Evolutionary conservation across 148 eudicot species (phyloP).

Genomic region (Agrostemma githago): DNA sequence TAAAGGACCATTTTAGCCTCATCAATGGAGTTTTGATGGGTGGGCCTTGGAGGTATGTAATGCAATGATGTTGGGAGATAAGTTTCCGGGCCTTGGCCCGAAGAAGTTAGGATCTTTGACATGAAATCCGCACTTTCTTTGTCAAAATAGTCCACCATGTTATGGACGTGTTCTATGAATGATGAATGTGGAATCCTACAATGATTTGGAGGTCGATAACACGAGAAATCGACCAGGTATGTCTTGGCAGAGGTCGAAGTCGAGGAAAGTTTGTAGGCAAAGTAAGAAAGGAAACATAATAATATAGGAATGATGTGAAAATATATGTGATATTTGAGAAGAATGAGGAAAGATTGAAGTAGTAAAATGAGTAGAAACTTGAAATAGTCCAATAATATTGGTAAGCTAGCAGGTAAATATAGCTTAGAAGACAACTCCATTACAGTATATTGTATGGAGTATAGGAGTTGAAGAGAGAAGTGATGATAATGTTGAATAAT

Average conservation of each 20-base stretch:
- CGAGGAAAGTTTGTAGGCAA: slow-evolving; percentile 10
- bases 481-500: not conserved
- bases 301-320: slow-evolving; percentile 29
- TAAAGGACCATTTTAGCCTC: slow-evolving; percentile 68
- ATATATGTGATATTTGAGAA: slow-evolving; percentile 24
- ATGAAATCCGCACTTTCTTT: slow-evolving; percentile 44
- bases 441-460: not conserved
- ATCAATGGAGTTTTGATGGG: slow-evolving; percentile 39
- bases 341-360: slow-evolving; percentile 33
- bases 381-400: slow-evolving; percentile 24
- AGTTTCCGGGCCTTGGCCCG: slow-evolving; percentile 62
- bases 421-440: slow-evolving; percentile 26
- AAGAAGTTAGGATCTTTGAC: slow-evolving; percentile 47
- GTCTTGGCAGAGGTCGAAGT: slow-evolving; percentile 31
- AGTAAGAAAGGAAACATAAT: slow-evolving; percentile 18
- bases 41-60: slow-evolving; percentile 56
- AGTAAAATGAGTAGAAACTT: slow-evolving; percentile 26
- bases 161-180: slow-evolving; percentile 43
- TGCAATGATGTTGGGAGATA: slow-evolving; percentile 66
- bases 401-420: slow-evolving; percentile 7
- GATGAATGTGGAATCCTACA: slow-evolving; percentile 53
- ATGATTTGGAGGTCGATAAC: slow-evolving; percentile 53
- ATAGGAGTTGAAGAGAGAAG: not conserved
- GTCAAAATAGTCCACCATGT: slow-evolving; percentile 27
- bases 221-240: slow-evolving; percentile 66